phyloP scores from a whole-genome alignment of 108 stramenopile genomes.

The Cylindrotheca fusiformis region DNA sequence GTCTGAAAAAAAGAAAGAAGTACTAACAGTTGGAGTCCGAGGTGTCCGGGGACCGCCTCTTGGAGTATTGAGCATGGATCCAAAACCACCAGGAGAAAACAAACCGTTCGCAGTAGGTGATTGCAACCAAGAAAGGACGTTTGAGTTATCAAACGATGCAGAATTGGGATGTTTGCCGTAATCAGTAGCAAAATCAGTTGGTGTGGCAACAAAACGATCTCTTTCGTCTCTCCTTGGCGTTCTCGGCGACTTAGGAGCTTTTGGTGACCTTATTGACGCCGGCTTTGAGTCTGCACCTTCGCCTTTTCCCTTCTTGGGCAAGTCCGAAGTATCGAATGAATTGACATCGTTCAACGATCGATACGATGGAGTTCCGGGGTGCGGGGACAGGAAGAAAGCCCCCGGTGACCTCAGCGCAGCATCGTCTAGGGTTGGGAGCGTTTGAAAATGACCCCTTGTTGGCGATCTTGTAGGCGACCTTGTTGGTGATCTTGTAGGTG shows the following conservation, averaged over 20 bases:
- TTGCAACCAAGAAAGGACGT: slow-evolving; percentile 78
- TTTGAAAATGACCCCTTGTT: slow-evolving; percentile 33
- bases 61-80: slow-evolving; percentile 67
- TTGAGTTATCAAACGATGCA: slow-evolving; percentile 50
- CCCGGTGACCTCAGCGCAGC: slow-evolving; percentile 34
- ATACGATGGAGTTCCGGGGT: slow-evolving; percentile 30
- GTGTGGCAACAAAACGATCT: slow-evolving; percentile 48
- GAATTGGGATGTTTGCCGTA: slow-evolving; percentile 58
- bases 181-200: slow-evolving; percentile 83
- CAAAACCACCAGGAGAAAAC: slow-evolving; percentile 72
- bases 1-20: slow-evolving; percentile 62
- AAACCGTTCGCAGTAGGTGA: slow-evolving; percentile 74
- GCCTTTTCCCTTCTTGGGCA: slow-evolving; percentile 4
- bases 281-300: slow-evolving; percentile 7
- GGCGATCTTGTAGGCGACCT: slow-evolving; percentile 39
- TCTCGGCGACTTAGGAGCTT: slow-evolving; percentile 24
- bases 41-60: slow-evolving; percentile 53
- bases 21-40: slow-evolving; percentile 55
- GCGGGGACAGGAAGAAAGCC: slow-evolving; percentile 39
- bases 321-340: slow-evolving; percentile 15
- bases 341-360: neutral
- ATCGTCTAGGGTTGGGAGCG: slow-evolving; percentile 37
- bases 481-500: slow-evolving; percentile 35
- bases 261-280: slow-evolving; percentile 19
- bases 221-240: slow-evolving; percentile 29